Evolutionary conservation across 306 rosid genomes (phyloP).

Genomic region (Prunus persica): DNA sequence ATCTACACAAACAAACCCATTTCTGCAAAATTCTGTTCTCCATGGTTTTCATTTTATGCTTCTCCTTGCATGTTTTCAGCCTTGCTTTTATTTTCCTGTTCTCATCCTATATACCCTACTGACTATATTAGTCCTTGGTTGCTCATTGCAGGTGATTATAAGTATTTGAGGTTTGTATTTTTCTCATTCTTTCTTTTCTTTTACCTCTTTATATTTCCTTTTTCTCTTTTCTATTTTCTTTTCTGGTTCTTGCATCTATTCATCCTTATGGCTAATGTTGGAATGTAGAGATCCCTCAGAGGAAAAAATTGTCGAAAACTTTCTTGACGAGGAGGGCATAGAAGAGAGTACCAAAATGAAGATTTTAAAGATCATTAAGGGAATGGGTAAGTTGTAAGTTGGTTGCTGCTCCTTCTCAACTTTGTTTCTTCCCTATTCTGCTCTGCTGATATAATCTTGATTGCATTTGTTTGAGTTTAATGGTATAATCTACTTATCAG

Average conservation of each 20-base stretch:
- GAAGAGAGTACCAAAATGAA: constrained; percentile 51
- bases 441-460: too few relatives aligned
- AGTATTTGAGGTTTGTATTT: constrained; percentile 67
- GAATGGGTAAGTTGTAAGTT: constrained; percentile 83
- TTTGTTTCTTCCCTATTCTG: background rate
- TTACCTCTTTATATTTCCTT: background rate
- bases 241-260: background rate
- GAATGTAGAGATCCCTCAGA: constrained; percentile 65
- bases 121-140: background rate
- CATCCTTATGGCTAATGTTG: constrained; percentile 1
- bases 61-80: constrained; percentile 2
- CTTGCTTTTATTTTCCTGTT: background rate
- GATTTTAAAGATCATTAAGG: constrained; percentile 59
- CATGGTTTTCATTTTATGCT: background rate
- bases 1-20: background rate
- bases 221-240: background rate
- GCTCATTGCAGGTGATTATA: constrained; percentile 67
- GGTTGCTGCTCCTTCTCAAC: constrained; percentile 9
- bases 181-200: constrained; percentile 9
- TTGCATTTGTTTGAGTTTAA: background rate
- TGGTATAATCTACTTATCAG: background rate
- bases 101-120: constrained; percentile 9
- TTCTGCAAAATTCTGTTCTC: background rate
- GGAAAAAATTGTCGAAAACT: constrained; percentile 61
- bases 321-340: constrained; percentile 67